A percentile compares a stretch with the other conserved stretches of the same genome.
Conservation (phyloP, 2,329 filamentous ascomycete species). For the Whalleya microplaca region DNA sequence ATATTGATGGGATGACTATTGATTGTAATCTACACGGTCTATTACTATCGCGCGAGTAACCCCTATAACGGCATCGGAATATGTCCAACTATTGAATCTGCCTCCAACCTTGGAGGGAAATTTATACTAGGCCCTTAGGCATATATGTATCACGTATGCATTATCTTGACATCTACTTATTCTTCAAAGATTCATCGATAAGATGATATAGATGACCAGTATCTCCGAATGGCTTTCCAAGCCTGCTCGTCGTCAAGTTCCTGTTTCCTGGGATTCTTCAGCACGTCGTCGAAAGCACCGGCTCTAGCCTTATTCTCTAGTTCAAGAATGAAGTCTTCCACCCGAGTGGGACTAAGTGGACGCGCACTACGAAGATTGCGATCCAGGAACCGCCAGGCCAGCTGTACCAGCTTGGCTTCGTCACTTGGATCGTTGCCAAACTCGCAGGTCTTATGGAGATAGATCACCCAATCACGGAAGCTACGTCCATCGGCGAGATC, state of each 20-base stretch:
- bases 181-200: background rate
- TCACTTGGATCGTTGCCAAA: constrained; percentile 25
- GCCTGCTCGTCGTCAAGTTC: constrained; percentile 25
- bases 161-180: background rate
- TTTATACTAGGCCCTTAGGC: too few species aligned
- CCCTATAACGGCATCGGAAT: too few species aligned
- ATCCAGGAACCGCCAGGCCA: constrained; percentile 36
- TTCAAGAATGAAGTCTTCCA: constrained; percentile 26
- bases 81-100: too few species aligned
- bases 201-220: constrained; percentile 26
- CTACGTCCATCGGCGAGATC: constrained; percentile 23
- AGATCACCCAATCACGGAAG: constrained; percentile 29
- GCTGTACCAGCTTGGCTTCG: constrained; percentile 29
- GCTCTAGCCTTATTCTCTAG: constrained; percentile 20
- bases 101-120: too few species aligned
- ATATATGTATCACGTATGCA: too few species aligned
- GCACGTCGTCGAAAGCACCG: constrained; percentile 21
- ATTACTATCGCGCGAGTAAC: too few species aligned
- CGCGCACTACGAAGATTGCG: constrained; percentile 27
- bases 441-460: constrained; percentile 21
- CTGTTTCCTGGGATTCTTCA: constrained; percentile 23
- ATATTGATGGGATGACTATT: too few species aligned
- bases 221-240: constrained; percentile 25
- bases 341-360: constrained; percentile 13
- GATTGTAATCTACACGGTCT: too few species aligned